A percentile compares a stretch with the other conserved stretches of the same genome.
These are phyloP conservation scores for Endoconidiophora polonica DNA, from an alignment of 2,329 filamentous ascomycete species.

Conservation along the genomic window DNA sequence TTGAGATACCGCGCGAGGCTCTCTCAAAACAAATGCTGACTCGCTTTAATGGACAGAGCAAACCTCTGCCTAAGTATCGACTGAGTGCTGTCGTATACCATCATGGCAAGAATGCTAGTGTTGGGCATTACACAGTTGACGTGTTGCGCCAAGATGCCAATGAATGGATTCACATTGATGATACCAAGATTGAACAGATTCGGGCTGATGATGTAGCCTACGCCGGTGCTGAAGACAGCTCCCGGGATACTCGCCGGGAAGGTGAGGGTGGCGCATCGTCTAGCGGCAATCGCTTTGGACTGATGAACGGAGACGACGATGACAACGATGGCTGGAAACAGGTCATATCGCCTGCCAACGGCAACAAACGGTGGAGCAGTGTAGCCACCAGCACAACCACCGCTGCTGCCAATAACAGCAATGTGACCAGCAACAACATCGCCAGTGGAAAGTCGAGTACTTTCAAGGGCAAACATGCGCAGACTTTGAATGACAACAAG, in stretches of 20 bases:
- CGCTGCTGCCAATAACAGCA: background rate
- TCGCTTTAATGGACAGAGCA: constrained; percentile 43
- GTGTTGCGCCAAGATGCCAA: constrained; percentile 83
- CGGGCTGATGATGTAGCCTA: constrained; percentile 79
- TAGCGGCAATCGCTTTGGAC: constrained; percentile 42
- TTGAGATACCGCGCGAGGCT: constrained; percentile 83
- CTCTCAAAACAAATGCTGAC: constrained; percentile 62
- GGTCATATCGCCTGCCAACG: constrained; percentile 43
- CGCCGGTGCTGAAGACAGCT: constrained; percentile 58
- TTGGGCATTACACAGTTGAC: constrained; percentile 96
- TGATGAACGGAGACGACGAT: constrained; percentile 40
- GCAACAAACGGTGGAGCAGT: constrained; percentile 54
- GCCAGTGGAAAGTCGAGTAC: constrained; percentile 18
- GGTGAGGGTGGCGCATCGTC: constrained; percentile 18
- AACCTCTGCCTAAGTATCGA: constrained; percentile 63
- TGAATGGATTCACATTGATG: constrained; percentile 92
- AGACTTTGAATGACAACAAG: constrained; percentile 75
- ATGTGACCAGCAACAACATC: background rate
- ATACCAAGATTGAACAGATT: constrained; percentile 75
- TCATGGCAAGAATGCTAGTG: constrained; percentile 89
- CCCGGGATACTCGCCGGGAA: constrained; percentile 41
- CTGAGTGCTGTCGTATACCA: constrained; percentile 90
- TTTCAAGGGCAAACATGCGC: constrained; percentile 40
- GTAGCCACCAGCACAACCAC: constrained; percentile 48
- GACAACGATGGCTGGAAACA: constrained; percentile 72